Evolutionary conservation across 1,139 yeast genomes (phyloP), one percentile per base, ranked within the genome.

Genomic region (Lizanozyma gosingica): DNA sequence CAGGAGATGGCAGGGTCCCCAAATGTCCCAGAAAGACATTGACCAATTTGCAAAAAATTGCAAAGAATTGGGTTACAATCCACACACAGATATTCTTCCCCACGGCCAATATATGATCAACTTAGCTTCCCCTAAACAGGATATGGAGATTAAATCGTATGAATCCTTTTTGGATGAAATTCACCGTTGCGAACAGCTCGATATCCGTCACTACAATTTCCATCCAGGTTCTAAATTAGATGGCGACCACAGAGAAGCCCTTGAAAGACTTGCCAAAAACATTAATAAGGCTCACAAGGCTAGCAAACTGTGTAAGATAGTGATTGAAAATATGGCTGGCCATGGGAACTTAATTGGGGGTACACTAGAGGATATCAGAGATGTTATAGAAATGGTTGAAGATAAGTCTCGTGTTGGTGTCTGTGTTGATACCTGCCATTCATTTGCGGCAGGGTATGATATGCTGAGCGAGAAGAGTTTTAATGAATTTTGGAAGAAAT

Each of bases 241-340:
- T 40, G 77, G 83, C 1, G 85, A 83, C 54, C 87, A 82, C 53
- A 54, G 60, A 3, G 74, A 67, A 22, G 86, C 94, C 1, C 62
- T 90, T 39, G 62, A 62, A 39, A 75, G 78, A 42, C 66, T 92
- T 47, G 97, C 97, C 0, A 68, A 69, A 15, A 83, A 84, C 47
- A 80, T 92, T 49, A 92, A 94, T 57, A 69, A 64, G 35, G 97
- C 95, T 4, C 82, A 85, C 37, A 61, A 63, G 27, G 79, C 78
- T 42, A 92, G 98, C 0, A 52, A 62, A 4, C 82, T 79, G 54
- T 97, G 92, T 32, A 87, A 82, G 55, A 81, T 92, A 39, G 95
- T 92, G 11, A 72, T 94, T 43, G 99, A 92, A 56, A 92, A 92
- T 56, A 92, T 94, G 98, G 97, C 98, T 0, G 98, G 98, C 11